Conservation (phyloP, 331 rosid species). For the Pyrus hybrid region DNA sequence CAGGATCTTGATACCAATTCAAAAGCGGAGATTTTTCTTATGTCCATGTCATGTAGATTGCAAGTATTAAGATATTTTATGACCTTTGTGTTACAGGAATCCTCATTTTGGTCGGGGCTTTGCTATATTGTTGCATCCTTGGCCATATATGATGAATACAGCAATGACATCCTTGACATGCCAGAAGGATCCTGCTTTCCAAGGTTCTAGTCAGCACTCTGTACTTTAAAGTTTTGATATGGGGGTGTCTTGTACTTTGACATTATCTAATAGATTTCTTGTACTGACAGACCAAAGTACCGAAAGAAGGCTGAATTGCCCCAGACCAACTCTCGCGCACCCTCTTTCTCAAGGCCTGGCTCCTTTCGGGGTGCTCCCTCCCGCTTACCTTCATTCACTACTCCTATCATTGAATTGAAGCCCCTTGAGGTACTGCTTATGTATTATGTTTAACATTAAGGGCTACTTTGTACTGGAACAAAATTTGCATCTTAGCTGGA, state of each 20-base stretch:
- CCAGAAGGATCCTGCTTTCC: constrained; percentile 94
- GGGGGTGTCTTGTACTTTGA: not conserved
- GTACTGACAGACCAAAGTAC: constrained; percentile 47
- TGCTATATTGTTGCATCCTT: constrained; percentile 58
- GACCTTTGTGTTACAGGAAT: constrained; percentile 58
- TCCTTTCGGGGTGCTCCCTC: constrained; percentile 44
- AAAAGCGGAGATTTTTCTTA: not conserved
- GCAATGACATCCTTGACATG: constrained; percentile 93
- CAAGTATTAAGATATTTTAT: constrained; percentile 1
- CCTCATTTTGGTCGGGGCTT: constrained; percentile 62
- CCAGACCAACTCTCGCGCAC: constrained; percentile 7
- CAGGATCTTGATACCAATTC: not conserved
- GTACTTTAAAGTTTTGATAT: not conserved
- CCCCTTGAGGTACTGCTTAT: constrained; percentile 64
- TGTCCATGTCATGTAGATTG: not conserved
- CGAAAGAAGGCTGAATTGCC: constrained; percentile 35
- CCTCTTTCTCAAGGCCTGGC: constrained; percentile 46
- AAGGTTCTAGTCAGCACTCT: constrained; percentile 43
- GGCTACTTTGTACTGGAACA: too few relatives aligned
- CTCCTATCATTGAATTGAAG: constrained; percentile 51
- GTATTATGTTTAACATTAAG: not conserved
- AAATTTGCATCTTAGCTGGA: too few relatives aligned
- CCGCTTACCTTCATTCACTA: constrained; percentile 45
- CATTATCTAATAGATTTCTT: constrained; percentile 14
- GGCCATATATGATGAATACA: constrained; percentile 83